phyloP scores from a whole-genome alignment of 129 eudicot genomes.

The Ambrosia artemisiifolia region DNA sequence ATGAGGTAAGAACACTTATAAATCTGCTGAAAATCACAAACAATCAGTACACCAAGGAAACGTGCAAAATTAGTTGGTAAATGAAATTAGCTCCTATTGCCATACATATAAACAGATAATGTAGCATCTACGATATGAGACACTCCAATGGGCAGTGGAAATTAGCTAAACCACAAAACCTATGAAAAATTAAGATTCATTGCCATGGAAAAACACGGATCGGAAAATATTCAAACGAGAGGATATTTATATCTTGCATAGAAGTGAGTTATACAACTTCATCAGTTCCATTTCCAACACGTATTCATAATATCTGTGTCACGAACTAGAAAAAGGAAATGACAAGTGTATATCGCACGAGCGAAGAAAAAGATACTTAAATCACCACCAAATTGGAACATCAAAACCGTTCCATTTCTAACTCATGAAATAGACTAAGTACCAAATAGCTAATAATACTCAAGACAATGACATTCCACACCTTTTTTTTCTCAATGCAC shows the following conservation, averaged over 20 bases:
- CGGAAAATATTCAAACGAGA: background rate
- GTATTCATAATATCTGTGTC: slow-evolving; percentile 7
- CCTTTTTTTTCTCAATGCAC: slow-evolving; percentile 6
- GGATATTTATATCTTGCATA: slow-evolving; percentile 10
- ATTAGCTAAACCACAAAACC: background rate
- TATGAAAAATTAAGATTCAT: background rate
- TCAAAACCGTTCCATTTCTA: slow-evolving; percentile 28
- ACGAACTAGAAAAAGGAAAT: background rate
- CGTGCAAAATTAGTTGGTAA: background rate
- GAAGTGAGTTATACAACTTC: background rate
- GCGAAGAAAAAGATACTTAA: background rate
- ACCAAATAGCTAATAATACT: slow-evolving; percentile 21
- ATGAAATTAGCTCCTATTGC: background rate
- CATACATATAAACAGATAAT: background rate
- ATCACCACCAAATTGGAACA: slow-evolving; percentile 14
- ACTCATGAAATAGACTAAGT: slow-evolving; percentile 20
- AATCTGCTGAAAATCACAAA: background rate
- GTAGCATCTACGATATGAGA: background rate
- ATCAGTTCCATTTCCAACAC: slow-evolving; percentile 7
- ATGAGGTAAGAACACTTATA: no score
- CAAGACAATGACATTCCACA: slow-evolving; percentile 24
- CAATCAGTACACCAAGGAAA: background rate
- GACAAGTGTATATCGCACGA: background rate
- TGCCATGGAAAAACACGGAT: background rate
- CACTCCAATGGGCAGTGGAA: background rate